Conservation (phyloP, 495 filamentous ascomycete species). For the Podospora bellae-mahoneyi region DNA sequence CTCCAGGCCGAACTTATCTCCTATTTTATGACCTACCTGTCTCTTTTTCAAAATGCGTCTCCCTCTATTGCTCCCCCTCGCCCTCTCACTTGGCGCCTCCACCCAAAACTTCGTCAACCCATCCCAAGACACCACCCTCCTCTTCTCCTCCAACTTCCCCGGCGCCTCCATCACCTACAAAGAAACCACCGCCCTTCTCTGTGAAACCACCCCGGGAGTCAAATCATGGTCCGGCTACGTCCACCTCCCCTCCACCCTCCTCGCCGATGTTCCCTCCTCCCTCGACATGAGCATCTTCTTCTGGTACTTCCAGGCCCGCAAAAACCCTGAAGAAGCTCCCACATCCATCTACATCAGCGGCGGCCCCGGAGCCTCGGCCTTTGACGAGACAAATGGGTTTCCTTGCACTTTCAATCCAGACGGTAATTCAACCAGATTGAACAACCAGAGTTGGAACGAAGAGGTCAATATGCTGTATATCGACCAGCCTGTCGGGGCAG, state of each 20-base stretch:
- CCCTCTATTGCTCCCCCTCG: background rate
- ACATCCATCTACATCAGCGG: constrained; percentile 40
- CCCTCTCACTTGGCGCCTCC: constrained; percentile 1
- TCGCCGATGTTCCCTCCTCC: background rate
- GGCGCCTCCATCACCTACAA: constrained; percentile 21
- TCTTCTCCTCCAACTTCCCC: constrained; percentile 15
- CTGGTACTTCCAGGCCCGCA: constrained; percentile 39
- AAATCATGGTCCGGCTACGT: constrained; percentile 7
- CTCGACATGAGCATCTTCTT: constrained; percentile 18
- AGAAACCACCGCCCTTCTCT: constrained; percentile 6
- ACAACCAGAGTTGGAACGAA: constrained; percentile 60
- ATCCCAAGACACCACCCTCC: constrained; percentile 5
- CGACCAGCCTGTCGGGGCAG: constrained; percentile 51
- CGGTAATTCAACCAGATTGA: constrained; percentile 8
- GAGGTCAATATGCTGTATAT: constrained; percentile 50
- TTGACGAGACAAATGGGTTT: constrained; percentile 17
- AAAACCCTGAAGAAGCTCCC: constrained; percentile 47
- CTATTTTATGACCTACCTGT: background rate
- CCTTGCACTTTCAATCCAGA: constrained; percentile 15
- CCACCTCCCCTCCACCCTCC: constrained; percentile 8
- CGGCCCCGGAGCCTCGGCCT: constrained; percentile 43
- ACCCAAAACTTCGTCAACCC: constrained; percentile 15
- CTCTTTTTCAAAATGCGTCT: constrained; percentile 5
- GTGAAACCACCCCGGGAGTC: constrained; percentile 10
- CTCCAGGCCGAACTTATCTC: background rate